A percentile compares a stretch with the other conserved stretches of the same genome.
These are phyloP conservation scores for Mycena haematopus DNA, from an alignment of 768 basidiomycete species.

Conservation along the genomic window DNA sequence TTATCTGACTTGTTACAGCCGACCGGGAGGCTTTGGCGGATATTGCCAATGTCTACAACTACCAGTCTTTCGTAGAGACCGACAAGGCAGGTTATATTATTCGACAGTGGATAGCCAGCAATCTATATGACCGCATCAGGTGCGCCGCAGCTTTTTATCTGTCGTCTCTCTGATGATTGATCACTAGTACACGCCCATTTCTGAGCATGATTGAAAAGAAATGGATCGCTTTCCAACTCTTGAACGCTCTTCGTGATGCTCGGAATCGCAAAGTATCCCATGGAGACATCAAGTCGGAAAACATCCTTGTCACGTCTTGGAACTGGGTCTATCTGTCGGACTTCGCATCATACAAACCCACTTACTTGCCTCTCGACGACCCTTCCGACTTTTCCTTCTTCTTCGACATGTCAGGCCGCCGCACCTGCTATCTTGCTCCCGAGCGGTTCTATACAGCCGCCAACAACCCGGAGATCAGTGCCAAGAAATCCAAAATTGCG, in stretches of 20 bases:
- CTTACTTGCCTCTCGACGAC: conserved; percentile 93
- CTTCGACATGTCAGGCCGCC: conserved; percentile 92
- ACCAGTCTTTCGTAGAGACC: conserved; percentile 90
- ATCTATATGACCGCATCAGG: conserved; percentile 97
- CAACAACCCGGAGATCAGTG: conserved; percentile 71
- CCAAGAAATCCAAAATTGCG: conserved; percentile 63
- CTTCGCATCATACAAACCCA: conserved; percentile 95
- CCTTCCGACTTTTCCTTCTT: conserved; percentile 98
- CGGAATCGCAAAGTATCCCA: conserved; percentile 90
- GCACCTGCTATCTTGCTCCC: conserved; percentile 96
- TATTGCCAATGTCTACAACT: conserved; percentile 87
- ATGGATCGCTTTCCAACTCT: conserved; percentile 95
- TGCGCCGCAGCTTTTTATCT: conserved; percentile 41
- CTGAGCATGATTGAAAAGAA: conserved; percentile 92
- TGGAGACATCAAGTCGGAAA: conserved; percentile 98
- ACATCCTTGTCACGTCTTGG: conserved; percentile 95
- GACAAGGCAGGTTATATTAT: conserved; percentile 96
- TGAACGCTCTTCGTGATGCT: conserved; percentile 84
- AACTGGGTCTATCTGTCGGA: conserved; percentile 96
- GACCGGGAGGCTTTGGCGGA: conserved; percentile 86
- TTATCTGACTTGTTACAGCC: conserved; percentile 49
- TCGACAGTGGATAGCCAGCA: conserved; percentile 93
- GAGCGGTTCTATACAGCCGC: conserved; percentile 90
- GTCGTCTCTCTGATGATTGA: neutral
- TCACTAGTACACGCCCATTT: conserved; percentile 89